phyloP scores from a whole-genome alignment of 1,284 basidiomycete species.

The Neotropicomus parvogracilis region DNA sequence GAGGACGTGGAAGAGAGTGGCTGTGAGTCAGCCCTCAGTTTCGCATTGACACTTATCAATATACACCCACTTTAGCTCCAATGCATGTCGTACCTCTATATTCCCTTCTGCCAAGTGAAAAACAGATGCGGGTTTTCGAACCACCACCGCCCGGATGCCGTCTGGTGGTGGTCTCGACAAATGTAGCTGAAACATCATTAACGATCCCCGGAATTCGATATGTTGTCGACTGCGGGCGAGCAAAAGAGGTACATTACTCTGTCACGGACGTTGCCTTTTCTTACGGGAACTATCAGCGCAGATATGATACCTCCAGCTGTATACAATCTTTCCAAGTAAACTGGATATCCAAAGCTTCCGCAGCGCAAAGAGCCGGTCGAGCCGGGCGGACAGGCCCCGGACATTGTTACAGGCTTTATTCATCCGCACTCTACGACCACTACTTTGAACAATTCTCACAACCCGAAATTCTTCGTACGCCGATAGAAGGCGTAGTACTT shows the following conservation, averaged over 20 bases:
- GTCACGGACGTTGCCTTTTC: not conserved
- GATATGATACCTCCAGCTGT: constrained; percentile 92
- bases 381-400: constrained; percentile 95
- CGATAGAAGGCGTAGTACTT: constrained; percentile 94
- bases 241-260: constrained; percentile 74
- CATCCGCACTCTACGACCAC: constrained; percentile 87
- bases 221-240: constrained; percentile 94
- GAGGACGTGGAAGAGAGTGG: constrained; percentile 59
- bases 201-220: constrained; percentile 98
- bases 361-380: constrained; percentile 90
- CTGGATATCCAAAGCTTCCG: constrained; percentile 95
- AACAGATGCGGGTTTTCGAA: constrained; percentile 95
- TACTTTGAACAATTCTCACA: constrained; percentile 85
- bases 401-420: constrained; percentile 91
- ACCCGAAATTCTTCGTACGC: constrained; percentile 94
- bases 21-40: constrained; percentile 41
- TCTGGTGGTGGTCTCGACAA: constrained; percentile 95
- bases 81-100: constrained; percentile 92
- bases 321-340: constrained; percentile 97
- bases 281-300: constrained; percentile 62
- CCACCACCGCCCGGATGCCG: constrained; percentile 82
- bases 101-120: constrained; percentile 93
- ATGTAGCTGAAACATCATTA: constrained; percentile 97
- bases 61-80: constrained; percentile 50
- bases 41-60: not conserved